These are phyloP conservation scores for Grosmannia serpens DNA, from an alignment of 2,329 filamentous ascomycete species.

Conservation along the genomic window DNA sequence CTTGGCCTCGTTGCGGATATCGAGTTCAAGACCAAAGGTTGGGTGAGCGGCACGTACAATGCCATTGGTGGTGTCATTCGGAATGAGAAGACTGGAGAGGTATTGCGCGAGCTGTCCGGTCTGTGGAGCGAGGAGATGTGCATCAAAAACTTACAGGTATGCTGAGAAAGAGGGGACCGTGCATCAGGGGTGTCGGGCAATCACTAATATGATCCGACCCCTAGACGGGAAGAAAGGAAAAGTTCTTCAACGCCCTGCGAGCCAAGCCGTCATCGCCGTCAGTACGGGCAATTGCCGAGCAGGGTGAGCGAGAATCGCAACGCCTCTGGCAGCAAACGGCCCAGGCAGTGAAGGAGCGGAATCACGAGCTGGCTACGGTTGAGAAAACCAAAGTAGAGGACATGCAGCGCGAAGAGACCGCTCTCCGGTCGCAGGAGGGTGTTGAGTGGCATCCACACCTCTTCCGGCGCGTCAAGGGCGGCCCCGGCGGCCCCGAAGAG, in stretches of 20 bases:
- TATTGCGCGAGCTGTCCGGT: constrained; percentile 83
- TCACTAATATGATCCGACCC: not conserved
- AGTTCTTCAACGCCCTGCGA: constrained; percentile 77
- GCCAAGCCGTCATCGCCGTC: constrained; percentile 65
- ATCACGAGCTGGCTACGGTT: constrained; percentile 82
- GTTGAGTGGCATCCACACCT: constrained; percentile 81
- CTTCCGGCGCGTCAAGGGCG: constrained; percentile 65
- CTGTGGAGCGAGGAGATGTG: constrained; percentile 93
- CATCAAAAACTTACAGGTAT: constrained; percentile 68
- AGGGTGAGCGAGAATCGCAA: constrained; percentile 84
- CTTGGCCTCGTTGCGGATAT: constrained; percentile 78
- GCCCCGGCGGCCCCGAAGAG: constrained; percentile 59
- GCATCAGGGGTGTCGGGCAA: not conserved
- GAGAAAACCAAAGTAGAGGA: constrained; percentile 97
- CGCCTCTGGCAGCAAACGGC: constrained; percentile 74
- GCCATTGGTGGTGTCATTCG: constrained; percentile 87
- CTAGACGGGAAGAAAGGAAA: constrained; percentile 77
- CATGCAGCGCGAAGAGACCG: constrained; percentile 78
- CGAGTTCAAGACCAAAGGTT: constrained; percentile 98
- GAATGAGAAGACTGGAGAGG: constrained; percentile 74
- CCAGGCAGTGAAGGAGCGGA: constrained; percentile 68
- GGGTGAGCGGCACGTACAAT: constrained; percentile 93
- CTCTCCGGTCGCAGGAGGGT: constrained; percentile 63
- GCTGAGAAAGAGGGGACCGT: not conserved
- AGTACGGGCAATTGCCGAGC: constrained; percentile 70